These are phyloP conservation scores for Debaryomyces nepalensis DNA, from an alignment of 1,139 yeast genomes.

Conservation along the genomic window DNA sequence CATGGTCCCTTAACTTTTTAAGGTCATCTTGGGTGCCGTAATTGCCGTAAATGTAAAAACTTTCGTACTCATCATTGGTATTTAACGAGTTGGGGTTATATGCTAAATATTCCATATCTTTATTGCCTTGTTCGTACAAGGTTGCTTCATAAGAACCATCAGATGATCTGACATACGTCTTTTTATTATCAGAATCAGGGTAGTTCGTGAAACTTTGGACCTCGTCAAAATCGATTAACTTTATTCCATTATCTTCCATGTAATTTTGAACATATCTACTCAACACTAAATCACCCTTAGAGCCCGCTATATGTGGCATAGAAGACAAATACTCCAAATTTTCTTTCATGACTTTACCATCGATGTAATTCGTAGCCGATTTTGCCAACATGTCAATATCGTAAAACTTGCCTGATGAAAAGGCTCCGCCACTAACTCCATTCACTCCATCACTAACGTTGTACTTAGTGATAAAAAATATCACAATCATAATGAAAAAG, in stretches of 20 bases:
- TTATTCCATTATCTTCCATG: constrained; percentile 61
- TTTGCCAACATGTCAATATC: constrained; percentile 57
- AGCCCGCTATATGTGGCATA: constrained; percentile 87
- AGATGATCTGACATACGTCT: constrained; percentile 37
- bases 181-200: constrained; percentile 29
- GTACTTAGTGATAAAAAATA: constrained; percentile 62
- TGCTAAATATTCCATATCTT: constrained; percentile 46
- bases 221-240: constrained; percentile 53
- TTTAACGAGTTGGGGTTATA: constrained; percentile 70
- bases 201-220: constrained; percentile 65
- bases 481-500: constrained; percentile 57
- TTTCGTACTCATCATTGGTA: constrained; percentile 54
- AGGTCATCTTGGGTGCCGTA: constrained; percentile 68
- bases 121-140: constrained; percentile 39
- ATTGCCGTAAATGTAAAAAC: constrained; percentile 58
- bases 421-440: constrained; percentile 47
- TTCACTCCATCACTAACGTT: constrained; percentile 54
- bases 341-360: constrained; percentile 63
- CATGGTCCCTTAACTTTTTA: constrained; percentile 39
- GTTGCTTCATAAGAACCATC: constrained; percentile 46
- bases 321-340: constrained; percentile 77
- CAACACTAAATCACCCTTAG: constrained; percentile 78
- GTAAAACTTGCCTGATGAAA: constrained; percentile 63
- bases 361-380: constrained; percentile 56
- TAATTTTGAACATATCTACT: constrained; percentile 66